Percentiles rank a stretch among this genome's conserved stretches.
phyloP scores from a whole-genome alignment of 371 early-diverging fungal species.

The Caulochytrium protostelioides region DNA sequence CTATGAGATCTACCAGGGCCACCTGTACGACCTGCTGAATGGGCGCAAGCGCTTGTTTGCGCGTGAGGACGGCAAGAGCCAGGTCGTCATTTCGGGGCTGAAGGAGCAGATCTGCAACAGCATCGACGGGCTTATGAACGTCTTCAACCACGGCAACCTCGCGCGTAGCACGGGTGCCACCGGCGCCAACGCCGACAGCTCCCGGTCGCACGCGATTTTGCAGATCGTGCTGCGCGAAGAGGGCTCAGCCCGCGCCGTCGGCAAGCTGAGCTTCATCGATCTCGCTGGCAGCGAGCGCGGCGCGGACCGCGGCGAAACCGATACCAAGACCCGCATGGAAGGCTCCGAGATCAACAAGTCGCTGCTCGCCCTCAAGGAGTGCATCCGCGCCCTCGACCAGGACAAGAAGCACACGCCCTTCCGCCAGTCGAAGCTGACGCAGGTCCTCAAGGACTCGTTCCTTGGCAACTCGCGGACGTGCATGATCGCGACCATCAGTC shows the following conservation, averaged over 20 bases:
- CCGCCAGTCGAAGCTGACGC: slow-evolving; percentile 16
- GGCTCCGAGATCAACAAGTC: slow-evolving; percentile 32
- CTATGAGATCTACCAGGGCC: slow-evolving; percentile 22
- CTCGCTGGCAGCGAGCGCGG: slow-evolving; percentile 34
- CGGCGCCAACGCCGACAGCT: slow-evolving; percentile 19
- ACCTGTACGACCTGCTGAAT: slow-evolving; percentile 17
- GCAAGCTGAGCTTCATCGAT: slow-evolving; percentile 24
- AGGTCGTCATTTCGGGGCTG: slow-evolving; percentile 13
- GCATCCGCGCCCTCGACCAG: slow-evolving; percentile 26
- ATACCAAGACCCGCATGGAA: slow-evolving; percentile 12
- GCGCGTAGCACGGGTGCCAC: slow-evolving; percentile 18
- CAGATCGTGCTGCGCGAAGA: slow-evolving; percentile 7
- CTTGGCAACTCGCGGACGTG: slow-evolving; percentile 13
- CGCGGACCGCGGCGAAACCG: slow-evolving; percentile 9
- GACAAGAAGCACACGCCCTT: slow-evolving; percentile 13
- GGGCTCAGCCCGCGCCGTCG: not conserved
- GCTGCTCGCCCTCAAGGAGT: slow-evolving; percentile 31
- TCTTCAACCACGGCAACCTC: slow-evolving; percentile 11
- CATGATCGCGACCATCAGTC: slow-evolving; percentile 27
- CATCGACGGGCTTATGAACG: slow-evolving; percentile 5
- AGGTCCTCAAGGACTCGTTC: slow-evolving; percentile 17
- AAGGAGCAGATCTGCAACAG: slow-evolving; percentile 5
- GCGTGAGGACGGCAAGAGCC: slow-evolving; percentile 17
- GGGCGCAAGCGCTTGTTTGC: slow-evolving; percentile 4
- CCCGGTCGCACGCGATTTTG: slow-evolving; percentile 28